A percentile compares a stretch with the other conserved stretches of the same genome.
Evolutionary conservation across 768 basidiomycete genomes (phyloP).

Genomic region (Neoboletus brunneissimus): DNA sequence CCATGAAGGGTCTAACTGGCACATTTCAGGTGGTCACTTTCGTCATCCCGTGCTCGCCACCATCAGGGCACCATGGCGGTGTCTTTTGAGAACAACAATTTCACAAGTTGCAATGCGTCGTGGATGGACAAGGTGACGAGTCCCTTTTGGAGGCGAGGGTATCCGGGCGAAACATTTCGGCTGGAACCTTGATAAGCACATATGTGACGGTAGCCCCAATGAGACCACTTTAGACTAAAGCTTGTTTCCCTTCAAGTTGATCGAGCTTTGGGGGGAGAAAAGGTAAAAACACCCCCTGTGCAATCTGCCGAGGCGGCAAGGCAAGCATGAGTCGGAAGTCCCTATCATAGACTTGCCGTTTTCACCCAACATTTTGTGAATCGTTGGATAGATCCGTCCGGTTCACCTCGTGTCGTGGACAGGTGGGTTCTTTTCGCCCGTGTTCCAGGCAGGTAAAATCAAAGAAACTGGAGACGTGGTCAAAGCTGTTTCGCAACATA

Average conservation of each 20-base stretch:
- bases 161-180: background rate
- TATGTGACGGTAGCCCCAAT: background rate
- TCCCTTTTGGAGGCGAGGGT: background rate
- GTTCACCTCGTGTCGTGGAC: slow-evolving; percentile 5
- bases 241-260: background rate
- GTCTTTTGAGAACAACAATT: background rate
- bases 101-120: background rate
- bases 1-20: background rate
- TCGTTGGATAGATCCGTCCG: slow-evolving; percentile 16
- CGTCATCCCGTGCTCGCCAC: background rate
- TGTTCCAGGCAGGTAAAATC: no score
- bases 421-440: background rate
- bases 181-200: background rate
- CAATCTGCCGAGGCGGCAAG: background rate
- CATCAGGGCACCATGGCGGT: background rate
- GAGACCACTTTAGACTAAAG: background rate
- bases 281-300: background rate
- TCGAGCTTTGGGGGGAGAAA: background rate
- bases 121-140: background rate
- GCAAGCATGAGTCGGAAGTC: background rate
- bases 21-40: background rate
- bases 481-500: background rate
- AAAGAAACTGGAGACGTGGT: background rate
- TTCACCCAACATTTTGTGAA: background rate
- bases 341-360: background rate